Conservation (phyloP, 306 rosid genomes). For the Psophocarpus tetragonolobus region DNA sequence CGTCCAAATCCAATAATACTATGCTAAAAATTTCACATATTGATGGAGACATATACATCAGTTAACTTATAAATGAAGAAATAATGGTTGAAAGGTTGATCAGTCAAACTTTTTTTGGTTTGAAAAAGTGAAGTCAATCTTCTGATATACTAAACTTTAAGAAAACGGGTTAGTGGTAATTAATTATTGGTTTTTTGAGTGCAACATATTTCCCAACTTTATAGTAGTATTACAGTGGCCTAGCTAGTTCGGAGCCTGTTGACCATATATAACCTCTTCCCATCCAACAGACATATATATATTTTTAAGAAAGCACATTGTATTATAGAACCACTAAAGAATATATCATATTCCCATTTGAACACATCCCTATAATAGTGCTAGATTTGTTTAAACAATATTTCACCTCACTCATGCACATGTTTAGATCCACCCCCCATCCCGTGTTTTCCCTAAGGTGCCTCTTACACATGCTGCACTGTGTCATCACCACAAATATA, state of each 20-base stretch:
- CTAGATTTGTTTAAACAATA: conserved; percentile 34
- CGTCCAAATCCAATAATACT: neutral
- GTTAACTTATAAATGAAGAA: neutral
- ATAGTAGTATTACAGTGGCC: neutral
- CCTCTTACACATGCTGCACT: conserved; percentile 54
- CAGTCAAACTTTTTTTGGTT: neutral
- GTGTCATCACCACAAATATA: conserved; percentile 37
- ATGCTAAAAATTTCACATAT: neutral
- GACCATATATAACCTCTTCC: neutral
- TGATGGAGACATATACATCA: neutral
- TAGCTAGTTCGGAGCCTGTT: neutral
- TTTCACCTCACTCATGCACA: conserved; percentile 41
- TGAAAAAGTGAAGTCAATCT: neutral
- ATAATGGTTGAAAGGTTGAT: neutral
- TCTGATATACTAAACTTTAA: neutral
- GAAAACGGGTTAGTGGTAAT: neutral
- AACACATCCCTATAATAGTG: conserved; percentile 63
- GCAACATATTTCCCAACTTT: conserved; percentile 9
- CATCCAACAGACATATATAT: conserved; percentile 3
- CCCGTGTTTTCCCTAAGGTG: conserved; percentile 30
- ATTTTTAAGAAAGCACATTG: conserved; percentile 20
- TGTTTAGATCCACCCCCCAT: conserved; percentile 43
- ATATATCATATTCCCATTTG: conserved; percentile 49
- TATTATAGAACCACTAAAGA: conserved; percentile 29
- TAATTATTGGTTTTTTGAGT: neutral